Evolutionary conservation across 805 yeast species (phyloP), one percentile per base, ranked within the genome.

Genomic region (Isabelozyma gotoi): DNA sequence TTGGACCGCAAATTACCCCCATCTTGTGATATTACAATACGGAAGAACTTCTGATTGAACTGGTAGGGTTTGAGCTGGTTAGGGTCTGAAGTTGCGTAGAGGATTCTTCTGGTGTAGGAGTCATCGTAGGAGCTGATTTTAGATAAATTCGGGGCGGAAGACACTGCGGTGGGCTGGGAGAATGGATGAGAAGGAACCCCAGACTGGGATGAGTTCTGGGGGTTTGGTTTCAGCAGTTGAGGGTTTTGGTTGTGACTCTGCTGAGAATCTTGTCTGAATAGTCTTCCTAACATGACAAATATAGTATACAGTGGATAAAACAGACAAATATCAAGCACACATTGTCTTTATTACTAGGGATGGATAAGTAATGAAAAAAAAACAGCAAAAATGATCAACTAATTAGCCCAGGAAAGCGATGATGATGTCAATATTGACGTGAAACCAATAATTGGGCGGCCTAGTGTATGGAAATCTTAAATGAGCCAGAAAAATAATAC

Each of bases 11-110:
- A 45, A 41, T 54, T 65, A 2, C 76, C 74, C 2, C 81, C 81
- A 51, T 78, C 83, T 52, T 78, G 82, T 6, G 77, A 61, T 24
- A 78, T 62, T 3, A 78, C 56, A 33, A 78, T 51, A 29, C 82
- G 56, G 51, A 74, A 76, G 10, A 51, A 52, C 44, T 62, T 60
- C 20, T 50, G 48, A 42, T 61, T 63, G 39, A 64, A 52, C 16
- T 55, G 58, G 42, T 36, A 55, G 1, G 67, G 65, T 41, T 50
- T 47, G 29, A 65, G 48, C 15, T 56, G 64, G 40, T 56, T 51
- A 31, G 57, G 46, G 36, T 62, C 60, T 19, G 60, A 48, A 0
- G 73, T 62, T 2, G 80, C 81, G 48, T 76, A 77, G n/a, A 76
- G 59, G 33, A 73, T 68, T 31, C 72, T 71, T 24, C 80, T 56